Base-by-base conservation (phyloP, 306 rosid genomes). In the Pueraria montana region DNA sequence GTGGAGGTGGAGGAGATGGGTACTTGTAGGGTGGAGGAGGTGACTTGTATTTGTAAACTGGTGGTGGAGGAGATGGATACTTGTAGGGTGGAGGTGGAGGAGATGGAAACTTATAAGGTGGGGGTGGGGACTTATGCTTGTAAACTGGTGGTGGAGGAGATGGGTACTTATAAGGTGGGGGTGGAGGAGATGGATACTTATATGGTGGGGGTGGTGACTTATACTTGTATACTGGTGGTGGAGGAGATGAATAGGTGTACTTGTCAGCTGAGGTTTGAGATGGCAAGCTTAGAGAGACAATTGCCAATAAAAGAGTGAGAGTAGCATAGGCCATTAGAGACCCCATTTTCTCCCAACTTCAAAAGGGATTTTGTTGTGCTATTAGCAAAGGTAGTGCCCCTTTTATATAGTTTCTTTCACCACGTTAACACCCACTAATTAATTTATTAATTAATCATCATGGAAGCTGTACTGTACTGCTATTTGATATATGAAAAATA, bases 341-440 rank as follows among this genome's bases (percentile, higher is more conserved):
- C 83, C 89, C 88, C 94, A 90, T 89, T 80, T 87, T 63, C n/a
- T 61, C 40, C 18, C 67, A 12, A 26, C 67, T 61, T 27, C 38
- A 1, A n/a, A n/a, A 26, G 5, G 77, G 86, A 88, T 50, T 67
- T 76, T 74, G 72, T 88, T 27, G 14, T 82, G 85, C 80, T 16
- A 11, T 72, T 52, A n/a, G 59, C 20, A 6, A 65, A 52, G 70
- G n/a, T 20, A 36, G 49, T 40, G 1, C 67, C 83, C 83, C 70
- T 90, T 84, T 87, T 93, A 88, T 89, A 91, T 93, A 91, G 89
- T 68, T 76, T 87, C 49, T 75, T 63, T 83, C 74, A 61, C 84
- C 87, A 48, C 18, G 30, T 40, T 59, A 20, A 21, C 64, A 56
- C 13, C 64, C n/a, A n/a, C n/a, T n/a, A n/a, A n/a, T n/a, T n/a